Evolutionary conservation across 768 basidiomycete species (phyloP).

Genomic region (Postia placenta): DNA sequence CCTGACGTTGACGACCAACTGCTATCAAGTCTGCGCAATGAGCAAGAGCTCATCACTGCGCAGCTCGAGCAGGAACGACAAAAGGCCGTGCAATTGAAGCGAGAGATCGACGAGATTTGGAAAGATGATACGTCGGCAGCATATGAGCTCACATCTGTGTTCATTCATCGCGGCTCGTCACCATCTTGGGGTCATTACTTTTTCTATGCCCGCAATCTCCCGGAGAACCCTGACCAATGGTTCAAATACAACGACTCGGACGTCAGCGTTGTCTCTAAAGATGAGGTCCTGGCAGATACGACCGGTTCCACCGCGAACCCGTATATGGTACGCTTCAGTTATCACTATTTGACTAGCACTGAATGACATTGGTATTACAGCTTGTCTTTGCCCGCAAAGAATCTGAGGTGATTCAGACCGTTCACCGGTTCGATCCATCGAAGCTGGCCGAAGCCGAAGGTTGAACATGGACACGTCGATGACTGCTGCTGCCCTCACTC

Average conservation of each 20-base stretch:
- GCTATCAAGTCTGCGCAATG: slow-evolving; percentile 41
- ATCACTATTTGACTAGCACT: background rate
- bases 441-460: slow-evolving; percentile 5
- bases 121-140: slow-evolving; percentile 53
- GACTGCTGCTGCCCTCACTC: background rate
- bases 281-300: slow-evolving; percentile 84
- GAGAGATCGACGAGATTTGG: slow-evolving; percentile 74
- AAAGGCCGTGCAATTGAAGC: slow-evolving; percentile 50
- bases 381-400: slow-evolving; percentile 82
- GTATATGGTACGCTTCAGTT: slow-evolving; percentile 56
- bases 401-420: slow-evolving; percentile 73
- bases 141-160: slow-evolving; percentile 92
- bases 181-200: slow-evolving; percentile 93
- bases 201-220: slow-evolving; percentile 88
- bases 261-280: slow-evolving; percentile 68
- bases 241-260: slow-evolving; percentile 96
- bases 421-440: slow-evolving; percentile 50
- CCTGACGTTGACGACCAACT: slow-evolving; percentile 60
- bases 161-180: slow-evolving; percentile 87
- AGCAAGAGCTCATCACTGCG: slow-evolving; percentile 42
- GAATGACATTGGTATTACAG: slow-evolving; percentile 33
- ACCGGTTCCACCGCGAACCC: slow-evolving; percentile 90
- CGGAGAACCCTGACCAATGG: slow-evolving; percentile 76
- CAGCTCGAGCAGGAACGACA: slow-evolving; percentile 55
- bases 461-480: no score